Percentiles rank a stretch among this genome's conserved stretches.
These are phyloP conservation scores for Strobilomyces echinocephalus DNA, from an alignment of 768 basidiomycete species.

Conservation along the genomic window DNA sequence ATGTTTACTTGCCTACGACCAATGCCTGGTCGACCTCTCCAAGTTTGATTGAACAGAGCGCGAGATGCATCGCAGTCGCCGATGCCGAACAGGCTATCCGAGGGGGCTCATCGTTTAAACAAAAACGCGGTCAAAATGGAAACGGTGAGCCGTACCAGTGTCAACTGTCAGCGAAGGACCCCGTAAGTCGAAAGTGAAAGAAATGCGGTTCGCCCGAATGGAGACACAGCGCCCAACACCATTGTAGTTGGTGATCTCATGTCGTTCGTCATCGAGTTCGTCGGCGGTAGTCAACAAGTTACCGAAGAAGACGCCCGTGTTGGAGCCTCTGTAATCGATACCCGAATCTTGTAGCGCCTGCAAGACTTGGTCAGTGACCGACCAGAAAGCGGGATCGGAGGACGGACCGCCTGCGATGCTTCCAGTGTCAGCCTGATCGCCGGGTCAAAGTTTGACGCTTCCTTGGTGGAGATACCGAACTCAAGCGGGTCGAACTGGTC, in stretches of 20 bases:
- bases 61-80: conserved; percentile 45
- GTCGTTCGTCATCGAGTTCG: conserved; percentile 27
- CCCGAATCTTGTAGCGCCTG: conserved; percentile 43
- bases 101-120: background rate
- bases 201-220: conserved; percentile 31
- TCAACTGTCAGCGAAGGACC: conserved; percentile 50
- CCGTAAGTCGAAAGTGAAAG: conserved; percentile 33
- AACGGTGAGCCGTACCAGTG: conserved; percentile 11
- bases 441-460: conserved; percentile 29
- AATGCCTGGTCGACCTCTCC: conserved; percentile 48
- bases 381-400: background rate
- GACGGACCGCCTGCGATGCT: conserved; percentile 27
- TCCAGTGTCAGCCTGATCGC: conserved; percentile 30
- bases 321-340: conserved; percentile 40
- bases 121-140: background rate
- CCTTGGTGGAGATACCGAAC: conserved; percentile 32
- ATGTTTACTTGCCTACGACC: conserved; percentile 27
- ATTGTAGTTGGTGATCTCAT: conserved; percentile 26
- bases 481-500: conserved; percentile 33
- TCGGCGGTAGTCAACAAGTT: conserved; percentile 26
- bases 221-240: conserved; percentile 30
- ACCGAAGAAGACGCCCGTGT: conserved; percentile 41
- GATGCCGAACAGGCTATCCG: conserved; percentile 40
- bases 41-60: conserved; percentile 37
- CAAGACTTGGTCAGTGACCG: background rate